A percentile compares a stretch with the other conserved stretches of the same genome.
phyloP scores from a whole-genome alignment of 352 stramenopile genomes.

The Blastocystis sp. region DNA sequence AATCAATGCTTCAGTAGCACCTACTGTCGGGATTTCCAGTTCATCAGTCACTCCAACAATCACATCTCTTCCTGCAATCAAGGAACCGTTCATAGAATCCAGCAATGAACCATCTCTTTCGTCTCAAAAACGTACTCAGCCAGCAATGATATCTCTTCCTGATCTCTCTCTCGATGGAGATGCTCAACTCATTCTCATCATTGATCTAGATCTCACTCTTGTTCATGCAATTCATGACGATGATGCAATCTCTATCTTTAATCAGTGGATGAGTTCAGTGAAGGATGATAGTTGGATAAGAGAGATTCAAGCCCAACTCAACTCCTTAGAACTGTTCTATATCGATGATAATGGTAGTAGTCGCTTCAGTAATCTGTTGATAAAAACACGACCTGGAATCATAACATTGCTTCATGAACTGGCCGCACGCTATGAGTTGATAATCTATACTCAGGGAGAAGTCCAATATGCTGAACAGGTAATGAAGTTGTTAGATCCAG shows the following conservation, averaged over 20 bases:
- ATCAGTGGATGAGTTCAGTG: constrained; percentile 9
- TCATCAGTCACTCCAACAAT: not conserved
- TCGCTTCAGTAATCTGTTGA: constrained; percentile 30
- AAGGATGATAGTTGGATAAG: constrained; percentile 10
- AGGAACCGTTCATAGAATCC: not conserved
- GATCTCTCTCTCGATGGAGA: not conserved
- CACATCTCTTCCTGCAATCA: not conserved
- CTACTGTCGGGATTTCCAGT: not conserved
- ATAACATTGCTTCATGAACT: not conserved
- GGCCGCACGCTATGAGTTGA: constrained; percentile 32
- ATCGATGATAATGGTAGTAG: constrained; percentile 22
- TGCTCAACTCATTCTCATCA: constrained; percentile 57
- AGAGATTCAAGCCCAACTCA: constrained; percentile 9
- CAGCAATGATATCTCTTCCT: not conserved
- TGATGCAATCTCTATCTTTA: constrained; percentile 14
- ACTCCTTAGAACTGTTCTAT: constrained; percentile 39
- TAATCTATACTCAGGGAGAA: constrained; percentile 51
- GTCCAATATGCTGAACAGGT: constrained; percentile 43
- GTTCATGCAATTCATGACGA: constrained; percentile 52
- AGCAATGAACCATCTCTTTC: not conserved
- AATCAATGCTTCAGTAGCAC: not conserved
- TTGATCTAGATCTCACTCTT: constrained; percentile 47
- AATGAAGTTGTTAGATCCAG: constrained; percentile 35
- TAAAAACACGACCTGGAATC: constrained; percentile 40
- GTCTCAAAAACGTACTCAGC: not conserved